phyloP scores from a whole-genome alignment of 495 filamentous ascomycete genomes.

The Aspergillus panamensis region DNA sequence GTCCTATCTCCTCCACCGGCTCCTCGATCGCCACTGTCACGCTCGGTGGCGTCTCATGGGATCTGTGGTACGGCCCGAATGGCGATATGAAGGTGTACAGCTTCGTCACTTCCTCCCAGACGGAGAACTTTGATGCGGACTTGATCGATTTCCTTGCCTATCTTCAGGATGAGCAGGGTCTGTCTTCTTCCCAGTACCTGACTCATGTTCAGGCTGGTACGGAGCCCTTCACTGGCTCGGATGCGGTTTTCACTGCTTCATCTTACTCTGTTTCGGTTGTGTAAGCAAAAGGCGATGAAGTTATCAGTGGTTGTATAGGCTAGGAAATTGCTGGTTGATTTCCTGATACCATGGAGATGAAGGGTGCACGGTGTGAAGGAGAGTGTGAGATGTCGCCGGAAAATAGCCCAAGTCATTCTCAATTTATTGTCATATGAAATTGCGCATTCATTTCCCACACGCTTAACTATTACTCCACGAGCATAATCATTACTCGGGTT shows the following conservation, averaged over 20 bases:
- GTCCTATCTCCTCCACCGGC: conserved; percentile 58
- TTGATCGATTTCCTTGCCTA: conserved; percentile 56
- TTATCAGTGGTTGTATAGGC: background rate
- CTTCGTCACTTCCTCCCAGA: conserved; percentile 52
- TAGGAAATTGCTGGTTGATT: background rate
- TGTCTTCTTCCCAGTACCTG: conserved; percentile 53
- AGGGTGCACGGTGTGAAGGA: background rate
- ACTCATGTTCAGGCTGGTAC: conserved; percentile 54
- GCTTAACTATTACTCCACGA: no score
- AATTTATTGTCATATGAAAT: background rate
- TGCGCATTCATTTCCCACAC: no score
- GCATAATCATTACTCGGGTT: no score
- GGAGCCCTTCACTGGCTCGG: conserved; percentile 50
- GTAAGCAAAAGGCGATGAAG: conserved; percentile 23
- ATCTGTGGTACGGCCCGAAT: conserved; percentile 55
- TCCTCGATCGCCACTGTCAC: conserved; percentile 50
- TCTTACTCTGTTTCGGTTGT: conserved; percentile 41
- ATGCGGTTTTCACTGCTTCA: conserved; percentile 34
- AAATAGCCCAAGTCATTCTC: background rate
- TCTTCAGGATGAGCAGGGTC: conserved; percentile 45
- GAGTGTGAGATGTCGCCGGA: background rate
- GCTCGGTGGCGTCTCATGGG: conserved; percentile 50
- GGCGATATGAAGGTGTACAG: conserved; percentile 56
- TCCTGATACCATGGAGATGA: background rate
- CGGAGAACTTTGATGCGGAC: conserved; percentile 53